These are phyloP conservation scores for Pseudocercospora vitis DNA, from an alignment of 2,329 filamentous ascomycete species.

Conservation along the genomic window DNA sequence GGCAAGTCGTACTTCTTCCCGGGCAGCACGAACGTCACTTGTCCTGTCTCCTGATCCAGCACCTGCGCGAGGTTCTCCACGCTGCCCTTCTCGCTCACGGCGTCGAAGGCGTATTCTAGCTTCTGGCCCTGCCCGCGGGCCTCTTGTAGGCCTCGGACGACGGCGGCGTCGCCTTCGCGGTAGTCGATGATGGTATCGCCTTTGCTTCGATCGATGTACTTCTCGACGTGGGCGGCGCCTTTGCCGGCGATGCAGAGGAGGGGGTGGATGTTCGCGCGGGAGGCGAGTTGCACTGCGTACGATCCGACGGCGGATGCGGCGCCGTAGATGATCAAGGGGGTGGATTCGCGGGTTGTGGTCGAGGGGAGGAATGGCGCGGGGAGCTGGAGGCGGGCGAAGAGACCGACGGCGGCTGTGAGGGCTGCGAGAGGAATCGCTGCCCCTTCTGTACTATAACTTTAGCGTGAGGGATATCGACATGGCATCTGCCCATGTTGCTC, in stretches of 20 bases:
- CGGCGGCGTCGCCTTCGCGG: conserved; percentile 42
- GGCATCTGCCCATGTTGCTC: too few relatives aligned
- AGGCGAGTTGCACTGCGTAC: conserved; percentile 59
- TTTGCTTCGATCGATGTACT: conserved; percentile 53
- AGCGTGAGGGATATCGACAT: too few relatives aligned
- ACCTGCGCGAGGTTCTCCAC: conserved; percentile 43
- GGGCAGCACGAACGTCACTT: conserved; percentile 38
- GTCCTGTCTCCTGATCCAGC: conserved; percentile 37
- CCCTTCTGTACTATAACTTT: conserved; percentile 37
- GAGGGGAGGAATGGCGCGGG: conserved; percentile 43
- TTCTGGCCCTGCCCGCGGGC: conserved; percentile 29
- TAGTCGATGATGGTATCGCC: conserved; percentile 64
- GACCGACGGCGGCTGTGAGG: conserved; percentile 49
- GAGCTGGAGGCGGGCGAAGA: conserved; percentile 46
- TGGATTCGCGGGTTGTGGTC: conserved; percentile 24
- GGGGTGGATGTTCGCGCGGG: conserved; percentile 57
- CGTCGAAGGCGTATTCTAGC: conserved; percentile 38
- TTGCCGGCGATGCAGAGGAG: conserved; percentile 61
- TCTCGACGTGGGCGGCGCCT: conserved; percentile 52
- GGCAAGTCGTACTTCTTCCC: conserved; percentile 46
- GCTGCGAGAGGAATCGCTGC: conserved; percentile 49
- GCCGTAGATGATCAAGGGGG: conserved; percentile 49
- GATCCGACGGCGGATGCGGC: conserved; percentile 58
- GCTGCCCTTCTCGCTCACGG: conserved; percentile 33
- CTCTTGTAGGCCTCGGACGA: conserved; percentile 34